Evolutionary conservation across 352 stramenopile species (phyloP).

Genomic region (Pythium brachiatum): DNA sequence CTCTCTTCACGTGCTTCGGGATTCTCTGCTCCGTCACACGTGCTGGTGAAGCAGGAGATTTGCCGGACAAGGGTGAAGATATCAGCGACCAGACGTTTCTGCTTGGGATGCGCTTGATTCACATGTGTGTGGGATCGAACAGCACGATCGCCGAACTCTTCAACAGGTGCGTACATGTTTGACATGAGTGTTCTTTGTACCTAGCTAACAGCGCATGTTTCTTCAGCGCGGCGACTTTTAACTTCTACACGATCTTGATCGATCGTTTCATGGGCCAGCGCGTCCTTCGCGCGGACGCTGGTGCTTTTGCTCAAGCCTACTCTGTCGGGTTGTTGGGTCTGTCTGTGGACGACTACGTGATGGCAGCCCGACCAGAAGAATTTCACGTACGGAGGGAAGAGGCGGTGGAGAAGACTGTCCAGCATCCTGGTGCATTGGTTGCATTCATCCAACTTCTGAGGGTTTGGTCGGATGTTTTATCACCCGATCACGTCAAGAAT

Average conservation of each 20-base stretch:
- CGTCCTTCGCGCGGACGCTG: not conserved
- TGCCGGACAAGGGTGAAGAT: not conserved
- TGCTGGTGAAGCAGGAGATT: not conserved
- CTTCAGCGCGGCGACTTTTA: conserved; percentile 21
- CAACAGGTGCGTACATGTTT: conserved; percentile 12
- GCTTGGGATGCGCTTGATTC: conserved; percentile 18
- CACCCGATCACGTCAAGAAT: not conserved
- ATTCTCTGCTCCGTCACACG: conserved; percentile 34
- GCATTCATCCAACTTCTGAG: conserved; percentile 21
- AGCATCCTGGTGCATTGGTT: conserved; percentile 18
- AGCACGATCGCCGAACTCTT: conserved; percentile 17
- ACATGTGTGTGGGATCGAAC: conserved; percentile 22
- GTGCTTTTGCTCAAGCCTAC: not conserved
- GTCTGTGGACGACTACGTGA: conserved; percentile 13
- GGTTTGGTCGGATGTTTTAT: conserved; percentile 15
- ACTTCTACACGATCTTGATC: conserved; percentile 31
- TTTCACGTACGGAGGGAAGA: not conserved
- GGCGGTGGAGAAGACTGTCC: not conserved
- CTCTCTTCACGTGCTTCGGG: conserved; percentile 38
- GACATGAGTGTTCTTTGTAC: too few relatives aligned
- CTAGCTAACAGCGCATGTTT: not conserved
- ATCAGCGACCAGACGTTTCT: conserved; percentile 18
- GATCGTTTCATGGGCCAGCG: conserved; percentile 11
- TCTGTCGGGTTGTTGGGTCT: conserved; percentile 12
- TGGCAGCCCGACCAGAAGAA: not conserved